phyloP scores from a whole-genome alignment of 2,329 filamentous ascomycete genomes.

The Clonostachys solani region DNA sequence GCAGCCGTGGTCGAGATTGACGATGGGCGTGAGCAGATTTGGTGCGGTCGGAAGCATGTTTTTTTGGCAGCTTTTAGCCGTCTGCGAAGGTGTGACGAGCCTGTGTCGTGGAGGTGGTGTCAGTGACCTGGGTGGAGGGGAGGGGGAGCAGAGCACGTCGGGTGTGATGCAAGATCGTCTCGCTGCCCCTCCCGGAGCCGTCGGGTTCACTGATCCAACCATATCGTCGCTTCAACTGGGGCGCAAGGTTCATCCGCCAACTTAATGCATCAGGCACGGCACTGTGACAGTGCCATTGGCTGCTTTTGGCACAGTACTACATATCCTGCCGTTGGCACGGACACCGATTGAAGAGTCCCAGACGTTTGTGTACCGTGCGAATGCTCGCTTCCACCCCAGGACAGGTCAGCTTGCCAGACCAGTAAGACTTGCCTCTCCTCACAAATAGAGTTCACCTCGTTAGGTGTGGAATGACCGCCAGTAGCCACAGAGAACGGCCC shows the following conservation, averaged over 20 bases:
- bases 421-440: no score
- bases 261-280: no score
- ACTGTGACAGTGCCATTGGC: background rate
- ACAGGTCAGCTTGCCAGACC: no score
- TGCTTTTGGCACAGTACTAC: background rate
- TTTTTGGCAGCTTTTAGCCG: background rate
- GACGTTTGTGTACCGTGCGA: no score
- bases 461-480: background rate
- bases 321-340: no score
- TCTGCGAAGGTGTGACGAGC: background rate
- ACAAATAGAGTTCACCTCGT: no score
- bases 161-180: constrained; percentile 17
- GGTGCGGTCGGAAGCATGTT: background rate
- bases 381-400: no score
- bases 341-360: no score
- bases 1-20: background rate
- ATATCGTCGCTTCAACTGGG: no score
- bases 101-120: background rate
- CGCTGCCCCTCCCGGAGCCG: constrained; percentile 1
- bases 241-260: no score
- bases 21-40: background rate
- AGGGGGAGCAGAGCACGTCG: constrained; percentile 2
- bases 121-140: background rate
- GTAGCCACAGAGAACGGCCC: no score
- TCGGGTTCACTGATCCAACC: background rate